Base-by-base conservation (phyloP, 306 rosid species). In the Acacia crassicarpa region DNA sequence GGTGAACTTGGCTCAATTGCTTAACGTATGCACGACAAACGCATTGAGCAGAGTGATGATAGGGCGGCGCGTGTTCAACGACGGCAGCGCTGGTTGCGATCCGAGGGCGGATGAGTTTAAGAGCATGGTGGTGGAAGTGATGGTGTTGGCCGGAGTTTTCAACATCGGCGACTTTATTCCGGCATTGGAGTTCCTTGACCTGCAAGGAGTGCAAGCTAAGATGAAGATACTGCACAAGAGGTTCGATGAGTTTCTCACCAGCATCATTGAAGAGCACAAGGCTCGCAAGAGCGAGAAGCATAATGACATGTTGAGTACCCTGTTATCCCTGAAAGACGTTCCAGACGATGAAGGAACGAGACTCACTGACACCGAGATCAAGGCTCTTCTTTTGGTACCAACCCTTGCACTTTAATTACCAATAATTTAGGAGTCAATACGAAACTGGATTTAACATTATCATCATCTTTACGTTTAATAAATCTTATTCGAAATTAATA, bases 111-210 rank as follows among this genome's bases (percentile, higher is more conserved):
- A 91, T 27, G 95, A 85, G 75, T 94, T 93, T 78, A 91, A 91
- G 71, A 82, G 85, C 1, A 93, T 93, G 94, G 95, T 91, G 51
- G 83, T 88, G 78, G 95, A 93, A 51, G 71, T 88, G 54, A 90
- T 94, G 98, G 88, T 77, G 4, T 66, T 94, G 44, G 85, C 90
- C 0, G 97, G 98, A 17, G 90, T 84, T 78, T 85, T 91, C 79
- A 89, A 93, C 83, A 78, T 93, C 0, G 92, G 97, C 0, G 97
- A 94, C 75, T 94, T 91, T 44, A 70, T 93, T 45, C 97, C 98
- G 2, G 62, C 84, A 0, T 84, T 93, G 1, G 98, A 90, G 27
- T 87, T 89, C 84, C 76, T 94, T 0, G 97, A 94, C 79, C 79
- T 94, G 43, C 89, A 84, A 46, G 95, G 98, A 4, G 91, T 93